Conservation (phyloP, 352 stramenopile species). For the Globisporangium sylvaticum region DNA sequence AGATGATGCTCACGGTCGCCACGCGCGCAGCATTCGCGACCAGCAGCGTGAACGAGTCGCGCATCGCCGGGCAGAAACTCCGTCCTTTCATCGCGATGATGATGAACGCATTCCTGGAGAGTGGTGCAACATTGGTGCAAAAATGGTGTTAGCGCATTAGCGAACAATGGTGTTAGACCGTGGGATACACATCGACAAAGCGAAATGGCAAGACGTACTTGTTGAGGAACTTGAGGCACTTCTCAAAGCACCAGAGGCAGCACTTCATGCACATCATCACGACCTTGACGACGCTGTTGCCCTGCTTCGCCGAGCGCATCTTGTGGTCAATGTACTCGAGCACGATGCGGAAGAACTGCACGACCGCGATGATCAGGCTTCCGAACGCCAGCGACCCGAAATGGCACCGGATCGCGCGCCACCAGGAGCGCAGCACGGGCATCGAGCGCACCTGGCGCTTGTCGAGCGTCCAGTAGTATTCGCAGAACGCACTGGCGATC, state of each 20-base stretch:
- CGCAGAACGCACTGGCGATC: constrained; percentile 74
- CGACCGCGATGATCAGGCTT: constrained; percentile 80
- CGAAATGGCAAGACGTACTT: constrained; percentile 25
- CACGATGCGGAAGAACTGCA: constrained; percentile 68
- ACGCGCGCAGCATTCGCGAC: constrained; percentile 93
- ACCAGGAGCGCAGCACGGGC: constrained; percentile 54
- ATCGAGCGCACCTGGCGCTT: constrained; percentile 52
- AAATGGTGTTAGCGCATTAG: background rate
- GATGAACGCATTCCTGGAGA: constrained; percentile 82
- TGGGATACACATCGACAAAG: background rate
- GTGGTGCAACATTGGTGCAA: background rate
- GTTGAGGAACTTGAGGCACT: constrained; percentile 89
- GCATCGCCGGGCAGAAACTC: constrained; percentile 87
- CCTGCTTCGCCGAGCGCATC: constrained; percentile 54
- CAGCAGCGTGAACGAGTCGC: constrained; percentile 94
- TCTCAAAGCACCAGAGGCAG: constrained; percentile 87
- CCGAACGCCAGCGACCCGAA: constrained; percentile 86
- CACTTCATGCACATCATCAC: constrained; percentile 88
- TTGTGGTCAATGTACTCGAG: constrained; percentile 85
- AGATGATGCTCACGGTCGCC: constrained; percentile 78
- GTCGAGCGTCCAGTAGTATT: constrained; percentile 87
- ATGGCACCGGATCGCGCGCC: constrained; percentile 71
- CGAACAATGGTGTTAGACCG: background rate
- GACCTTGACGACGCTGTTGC: constrained; percentile 62
- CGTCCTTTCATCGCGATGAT: constrained; percentile 85